These are phyloP conservation scores for Begonia loranthoides DNA, from an alignment of 306 rosid species.

Conservation along the genomic window DNA sequence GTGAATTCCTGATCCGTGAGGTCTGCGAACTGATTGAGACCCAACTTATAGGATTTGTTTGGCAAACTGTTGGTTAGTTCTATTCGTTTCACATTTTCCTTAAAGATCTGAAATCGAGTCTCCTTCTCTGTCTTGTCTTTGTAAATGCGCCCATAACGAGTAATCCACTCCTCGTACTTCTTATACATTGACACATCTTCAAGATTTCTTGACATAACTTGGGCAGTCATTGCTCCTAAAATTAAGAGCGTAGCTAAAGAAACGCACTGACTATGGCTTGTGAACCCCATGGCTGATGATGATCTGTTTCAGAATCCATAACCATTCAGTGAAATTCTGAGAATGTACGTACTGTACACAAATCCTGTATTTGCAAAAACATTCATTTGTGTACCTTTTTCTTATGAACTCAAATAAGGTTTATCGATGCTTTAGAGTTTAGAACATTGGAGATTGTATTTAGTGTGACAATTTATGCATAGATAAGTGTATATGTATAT, in stretches of 20 bases:
- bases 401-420: too few relatives aligned
- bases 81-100: constrained; percentile 16
- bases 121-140: not conserved
- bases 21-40: constrained; percentile 23
- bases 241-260: constrained; percentile 4
- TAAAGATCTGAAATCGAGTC: constrained; percentile 11
- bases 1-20: constrained; percentile 26
- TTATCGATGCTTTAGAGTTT: too few relatives aligned
- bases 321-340: too few relatives aligned
- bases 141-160: not conserved
- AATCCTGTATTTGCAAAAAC: too few relatives aligned
- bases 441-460: too few relatives aligned
- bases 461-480: too few relatives aligned
- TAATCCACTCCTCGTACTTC: not conserved
- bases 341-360: too few relatives aligned
- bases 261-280: too few relatives aligned
- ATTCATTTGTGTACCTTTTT: too few relatives aligned
- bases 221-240: constrained; percentile 3
- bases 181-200: not conserved
- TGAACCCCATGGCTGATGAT: too few relatives aligned
- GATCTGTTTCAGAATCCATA: too few relatives aligned
- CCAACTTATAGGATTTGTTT: constrained; percentile 23
- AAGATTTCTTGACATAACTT: not conserved
- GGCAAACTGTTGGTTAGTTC: constrained; percentile 21
- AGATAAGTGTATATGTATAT: too few relatives aligned